A percentile compares a stretch with the other conserved stretches of the same genome.
phyloP scores from a whole-genome alignment of 2,329 filamentous ascomycete genomes.

The Fusarium secorum region DNA sequence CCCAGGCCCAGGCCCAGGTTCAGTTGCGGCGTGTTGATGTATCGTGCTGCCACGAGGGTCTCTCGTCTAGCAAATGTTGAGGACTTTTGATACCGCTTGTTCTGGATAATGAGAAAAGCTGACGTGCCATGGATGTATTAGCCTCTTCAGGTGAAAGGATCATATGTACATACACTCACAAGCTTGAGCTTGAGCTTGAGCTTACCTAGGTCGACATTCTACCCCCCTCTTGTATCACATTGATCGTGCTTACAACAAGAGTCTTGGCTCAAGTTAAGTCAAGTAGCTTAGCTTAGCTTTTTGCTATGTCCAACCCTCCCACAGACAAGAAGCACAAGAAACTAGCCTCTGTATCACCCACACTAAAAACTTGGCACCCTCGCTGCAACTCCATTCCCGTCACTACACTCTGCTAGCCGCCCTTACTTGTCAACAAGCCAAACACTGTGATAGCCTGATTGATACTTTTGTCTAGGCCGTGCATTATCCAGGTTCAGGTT shows the following conservation, averaged over 20 bases:
- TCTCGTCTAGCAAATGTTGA: neutral
- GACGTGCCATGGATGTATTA: neutral
- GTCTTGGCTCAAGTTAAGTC: neutral
- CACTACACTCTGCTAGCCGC: slow-evolving; percentile 30
- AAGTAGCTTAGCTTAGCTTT: neutral
- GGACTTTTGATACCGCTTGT: neutral
- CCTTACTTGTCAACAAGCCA: neutral
- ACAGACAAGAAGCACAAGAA: neutral
- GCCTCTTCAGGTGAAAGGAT: neutral
- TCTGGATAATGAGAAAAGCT: neutral
- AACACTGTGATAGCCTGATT: neutral
- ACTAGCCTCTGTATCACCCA: slow-evolving; percentile 31
- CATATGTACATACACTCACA: neutral
- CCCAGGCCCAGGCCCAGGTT: too few species aligned
- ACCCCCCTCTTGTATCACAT: slow-evolving; percentile 15
- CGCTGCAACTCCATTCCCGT: slow-evolving; percentile 7
- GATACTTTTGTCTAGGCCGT: neutral
- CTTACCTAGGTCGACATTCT: neutral
- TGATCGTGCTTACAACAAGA: slow-evolving; percentile 8
- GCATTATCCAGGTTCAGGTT: slow-evolving; percentile 10
- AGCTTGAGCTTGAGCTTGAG: neutral
- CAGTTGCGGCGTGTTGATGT: neutral
- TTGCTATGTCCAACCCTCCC: neutral
- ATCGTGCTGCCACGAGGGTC: slow-evolving; percentile 1
- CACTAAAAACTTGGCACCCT: neutral